These are phyloP conservation scores for Apiotrichum gracile DNA, from an alignment of 1,284 basidiomycete genomes.

Conservation along the genomic window DNA sequence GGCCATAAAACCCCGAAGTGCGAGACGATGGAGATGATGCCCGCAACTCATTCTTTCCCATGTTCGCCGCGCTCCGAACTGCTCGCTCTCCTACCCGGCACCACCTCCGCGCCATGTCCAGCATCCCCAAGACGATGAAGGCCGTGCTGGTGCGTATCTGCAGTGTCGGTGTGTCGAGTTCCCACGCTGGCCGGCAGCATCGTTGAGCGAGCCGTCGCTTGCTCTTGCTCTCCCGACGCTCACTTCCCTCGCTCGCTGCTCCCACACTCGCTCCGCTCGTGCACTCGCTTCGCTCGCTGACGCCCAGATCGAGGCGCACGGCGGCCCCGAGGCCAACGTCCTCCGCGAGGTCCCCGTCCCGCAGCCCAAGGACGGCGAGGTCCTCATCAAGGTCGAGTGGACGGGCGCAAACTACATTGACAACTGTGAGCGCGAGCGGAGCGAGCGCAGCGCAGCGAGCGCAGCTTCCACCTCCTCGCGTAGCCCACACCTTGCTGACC, in stretches of 20 bases:
- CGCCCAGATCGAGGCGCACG: constrained; percentile 50
- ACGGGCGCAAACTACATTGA: constrained; percentile 72
- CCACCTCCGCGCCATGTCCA: constrained; percentile 14
- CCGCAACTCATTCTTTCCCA: constrained; percentile 5
- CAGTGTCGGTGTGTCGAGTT: too few species aligned
- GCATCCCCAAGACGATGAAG: constrained; percentile 50
- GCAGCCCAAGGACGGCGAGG: constrained; percentile 57
- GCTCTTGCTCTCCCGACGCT: too few species aligned
- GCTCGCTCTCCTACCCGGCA: not conserved
- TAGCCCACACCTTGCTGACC: not conserved
- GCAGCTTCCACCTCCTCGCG: not conserved
- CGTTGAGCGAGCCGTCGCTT: too few species aligned
- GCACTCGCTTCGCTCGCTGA: too few species aligned
- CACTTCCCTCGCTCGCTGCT: too few species aligned
- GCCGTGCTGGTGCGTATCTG: constrained; percentile 47
- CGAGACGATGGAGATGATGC: too few species aligned
- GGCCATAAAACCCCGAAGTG: too few species aligned
- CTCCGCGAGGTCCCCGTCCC: constrained; percentile 60
- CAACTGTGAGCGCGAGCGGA: constrained; percentile 34
- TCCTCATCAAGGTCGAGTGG: constrained; percentile 68
- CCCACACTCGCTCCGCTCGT: too few species aligned
- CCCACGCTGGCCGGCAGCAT: too few species aligned
- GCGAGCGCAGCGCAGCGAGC: too few species aligned
- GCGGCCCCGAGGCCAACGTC: constrained; percentile 64
- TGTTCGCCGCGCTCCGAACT: constrained; percentile 4